phyloP scores from a whole-genome alignment of 2,329 filamentous ascomycete species.

The Claviceps sorghi region DNA sequence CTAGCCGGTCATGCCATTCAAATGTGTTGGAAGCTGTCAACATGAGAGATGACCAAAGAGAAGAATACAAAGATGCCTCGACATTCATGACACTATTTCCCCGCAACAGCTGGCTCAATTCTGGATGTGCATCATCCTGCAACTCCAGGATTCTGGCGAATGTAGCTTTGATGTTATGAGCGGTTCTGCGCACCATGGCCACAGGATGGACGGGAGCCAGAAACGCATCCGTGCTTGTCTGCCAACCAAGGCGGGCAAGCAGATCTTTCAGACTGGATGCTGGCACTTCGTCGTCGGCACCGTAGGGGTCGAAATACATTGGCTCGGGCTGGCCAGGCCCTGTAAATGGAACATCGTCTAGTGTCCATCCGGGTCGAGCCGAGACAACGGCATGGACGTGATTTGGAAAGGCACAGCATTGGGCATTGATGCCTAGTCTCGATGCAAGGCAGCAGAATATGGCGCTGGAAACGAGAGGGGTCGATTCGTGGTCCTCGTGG shows the following conservation, averaged over 20 bases:
- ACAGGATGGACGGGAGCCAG: constrained; percentile 49
- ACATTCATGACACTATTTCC: constrained; percentile 28
- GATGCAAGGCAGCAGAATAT: constrained; percentile 74
- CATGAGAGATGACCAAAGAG: constrained; percentile 55
- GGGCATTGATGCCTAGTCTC: constrained; percentile 59
- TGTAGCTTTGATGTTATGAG: constrained; percentile 65
- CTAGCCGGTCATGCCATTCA: constrained; percentile 47
- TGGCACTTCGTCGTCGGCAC: constrained; percentile 51
- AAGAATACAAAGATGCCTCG: constrained; percentile 51
- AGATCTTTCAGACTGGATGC: constrained; percentile 42
- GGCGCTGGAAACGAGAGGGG: constrained; percentile 73
- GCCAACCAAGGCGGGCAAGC: constrained; percentile 35
- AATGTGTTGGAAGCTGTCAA: constrained; percentile 32
- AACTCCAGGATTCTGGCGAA: constrained; percentile 23
- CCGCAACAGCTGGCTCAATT: constrained; percentile 21
- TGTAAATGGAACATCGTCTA: constrained; percentile 35
- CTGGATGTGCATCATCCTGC: constrained; percentile 14
- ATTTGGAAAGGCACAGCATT: constrained; percentile 67
- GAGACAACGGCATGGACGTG: constrained; percentile 73
- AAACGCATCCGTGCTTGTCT: constrained; percentile 31
- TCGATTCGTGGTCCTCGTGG: constrained; percentile 57
- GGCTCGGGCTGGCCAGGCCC: constrained; percentile 24
- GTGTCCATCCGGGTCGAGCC: constrained; percentile 41
- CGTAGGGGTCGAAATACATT: constrained; percentile 80
- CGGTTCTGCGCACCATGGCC: constrained; percentile 57